Conservation (phyloP, 192 early-diverging fungal genomes). For the Coemansia sp. region DNA sequence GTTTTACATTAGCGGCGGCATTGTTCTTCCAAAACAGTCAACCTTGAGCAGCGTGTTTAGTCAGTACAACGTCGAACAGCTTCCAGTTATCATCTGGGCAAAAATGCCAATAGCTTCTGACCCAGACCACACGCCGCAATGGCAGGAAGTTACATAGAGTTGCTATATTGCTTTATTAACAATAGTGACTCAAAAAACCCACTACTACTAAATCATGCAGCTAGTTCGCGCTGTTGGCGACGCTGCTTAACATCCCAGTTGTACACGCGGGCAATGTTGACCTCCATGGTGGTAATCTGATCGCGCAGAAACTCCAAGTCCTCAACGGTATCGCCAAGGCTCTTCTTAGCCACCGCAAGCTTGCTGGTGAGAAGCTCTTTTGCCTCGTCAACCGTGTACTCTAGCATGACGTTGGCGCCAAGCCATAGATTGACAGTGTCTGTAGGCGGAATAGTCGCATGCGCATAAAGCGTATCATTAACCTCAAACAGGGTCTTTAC, state of each 20-base stretch:
- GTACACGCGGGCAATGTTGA: conserved; percentile 93
- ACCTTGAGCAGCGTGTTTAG: conserved; percentile 16
- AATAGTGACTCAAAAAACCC: no score
- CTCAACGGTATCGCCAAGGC: conserved; percentile 75
- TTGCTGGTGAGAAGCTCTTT: conserved; percentile 75
- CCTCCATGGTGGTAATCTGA: conserved; percentile 99
- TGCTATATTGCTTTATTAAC: no score
- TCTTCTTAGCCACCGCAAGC: conserved; percentile 67
- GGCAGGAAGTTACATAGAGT: conserved; percentile 12
- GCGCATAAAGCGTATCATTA: conserved; percentile 91
- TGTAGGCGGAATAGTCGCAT: conserved; percentile 74
- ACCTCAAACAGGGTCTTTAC: conserved; percentile 88
- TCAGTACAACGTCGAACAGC: conserved; percentile 10
- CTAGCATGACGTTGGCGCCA: conserved; percentile 97
- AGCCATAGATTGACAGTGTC: conserved; percentile 92
- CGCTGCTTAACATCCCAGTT: conserved; percentile 97
- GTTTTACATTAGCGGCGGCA: conserved; percentile 33
- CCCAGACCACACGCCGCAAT: conserved; percentile 23
- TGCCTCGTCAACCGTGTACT: conserved; percentile 91
- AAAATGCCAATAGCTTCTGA: conserved; percentile 15
- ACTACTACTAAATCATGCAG: conserved; percentile 1
- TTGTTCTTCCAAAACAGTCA: conserved; percentile 31
- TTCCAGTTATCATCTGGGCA: conserved; percentile 41
- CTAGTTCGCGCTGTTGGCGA: conserved; percentile 19
- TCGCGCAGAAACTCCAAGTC: conserved; percentile 92